Conservation (phyloP, 2,329 filamentous ascomycete species). For the Xylaria sp. region DNA sequence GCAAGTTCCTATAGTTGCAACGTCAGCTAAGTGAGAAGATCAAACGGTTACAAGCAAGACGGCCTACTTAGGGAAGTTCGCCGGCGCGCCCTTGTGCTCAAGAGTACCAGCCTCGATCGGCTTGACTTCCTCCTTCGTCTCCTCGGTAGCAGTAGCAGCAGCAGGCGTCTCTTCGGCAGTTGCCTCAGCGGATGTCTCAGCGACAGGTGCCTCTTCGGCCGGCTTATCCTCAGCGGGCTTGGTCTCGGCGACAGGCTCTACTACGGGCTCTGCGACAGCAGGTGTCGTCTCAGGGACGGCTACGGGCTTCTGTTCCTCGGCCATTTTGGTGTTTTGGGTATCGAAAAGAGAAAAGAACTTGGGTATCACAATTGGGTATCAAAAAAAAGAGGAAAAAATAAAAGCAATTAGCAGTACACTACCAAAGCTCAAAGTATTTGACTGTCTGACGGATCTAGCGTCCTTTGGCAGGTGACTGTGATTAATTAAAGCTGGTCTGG, state of each 20-base stretch:
- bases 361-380: conserved; percentile 63
- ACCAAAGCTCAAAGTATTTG: conserved; percentile 36
- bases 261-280: conserved; percentile 53
- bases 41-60: conserved; percentile 48
- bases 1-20: conserved; percentile 73
- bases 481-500: conserved; percentile 26
- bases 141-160: conserved; percentile 54
- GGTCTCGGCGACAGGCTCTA: conserved; percentile 52
- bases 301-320: conserved; percentile 77
- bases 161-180: conserved; percentile 54
- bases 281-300: conserved; percentile 67
- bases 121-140: conserved; percentile 66
- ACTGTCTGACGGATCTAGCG: conserved; percentile 34
- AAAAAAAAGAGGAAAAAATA: conserved; percentile 59
- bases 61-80: conserved; percentile 85
- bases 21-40: background rate
- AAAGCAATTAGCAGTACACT: conserved; percentile 38
- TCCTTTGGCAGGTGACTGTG: conserved; percentile 29
- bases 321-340: conserved; percentile 65
- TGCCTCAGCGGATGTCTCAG: conserved; percentile 57
- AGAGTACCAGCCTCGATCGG: conserved; percentile 85
- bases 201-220: conserved; percentile 55
- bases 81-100: conserved; percentile 88
- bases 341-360: conserved; percentile 50
- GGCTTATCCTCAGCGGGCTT: conserved; percentile 45